Base-by-base conservation (phyloP, 73 alveolate genomes). In the Tetrahymena malaccensis region DNA sequence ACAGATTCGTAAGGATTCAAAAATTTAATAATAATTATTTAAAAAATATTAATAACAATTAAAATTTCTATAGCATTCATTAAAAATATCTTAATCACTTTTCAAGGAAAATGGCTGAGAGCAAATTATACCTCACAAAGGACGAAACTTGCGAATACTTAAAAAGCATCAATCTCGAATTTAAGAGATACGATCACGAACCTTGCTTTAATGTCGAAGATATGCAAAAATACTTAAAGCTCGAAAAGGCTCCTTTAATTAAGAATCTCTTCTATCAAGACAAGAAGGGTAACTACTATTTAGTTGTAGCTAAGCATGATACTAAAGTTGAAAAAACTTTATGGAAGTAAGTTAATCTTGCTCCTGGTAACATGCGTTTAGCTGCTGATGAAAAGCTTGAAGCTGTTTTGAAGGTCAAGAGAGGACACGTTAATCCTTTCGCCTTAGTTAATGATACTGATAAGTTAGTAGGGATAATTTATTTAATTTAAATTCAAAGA, bases 211-310 rank as follows among this genome's bases (percentile, higher is more conserved):
- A 70, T 70, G 89, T 70, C 25, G 89, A 70, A 70, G 89, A 70
- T 70, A 70, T 70, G 89, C 37, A 27, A n/a, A 70, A 70, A 33
- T 70, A 70, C 37, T 70, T 70, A 70, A 70, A 70, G 89, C 89
- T 70, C 31, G 95, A 43, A 1, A 83, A 57, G 25, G 94, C 97
- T 12, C 93, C 96, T 19, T 96, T 96, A 43, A 96, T 96, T 12
- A 99, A 99, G 98, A 99, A 98, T 93, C 96, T 98, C 35, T 98
- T 98, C 97, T 97, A 98, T 70, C 98, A 98, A 96, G 99, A 99
- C 97, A 99, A 99, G 95, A 98, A 98, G 98, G 99, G 93, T 43
- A 94, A 95, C 43, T 95, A 98, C 22, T 99, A 98, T 94, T 97
- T 99, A 83, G 97, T 99, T 85, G 94, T 98, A 10, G 99, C 99